A percentile compares a stretch with the other conserved stretches of the same genome.
Evolutionary conservation across 371 early-diverging fungal genomes (phyloP).

Genomic region (Rhizopus stolonifer): DNA sequence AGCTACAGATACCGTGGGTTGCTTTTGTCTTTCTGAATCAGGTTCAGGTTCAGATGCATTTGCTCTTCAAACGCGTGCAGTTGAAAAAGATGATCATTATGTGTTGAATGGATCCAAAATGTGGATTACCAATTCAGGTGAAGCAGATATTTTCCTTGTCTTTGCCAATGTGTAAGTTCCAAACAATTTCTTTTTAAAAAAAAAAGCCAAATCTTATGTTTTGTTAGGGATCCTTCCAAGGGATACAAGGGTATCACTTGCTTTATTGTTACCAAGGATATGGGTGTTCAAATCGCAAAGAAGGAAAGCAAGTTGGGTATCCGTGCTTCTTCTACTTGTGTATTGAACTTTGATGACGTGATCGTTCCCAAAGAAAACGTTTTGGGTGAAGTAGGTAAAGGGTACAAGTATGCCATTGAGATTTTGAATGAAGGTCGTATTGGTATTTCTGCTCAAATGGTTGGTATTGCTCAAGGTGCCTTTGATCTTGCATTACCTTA

Average conservation of each 20-base stretch:
- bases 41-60: constrained; percentile 96
- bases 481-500: constrained; percentile 79
- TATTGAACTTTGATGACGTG: constrained; percentile 91
- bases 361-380: constrained; percentile 86
- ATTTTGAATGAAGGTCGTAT: constrained; percentile 98
- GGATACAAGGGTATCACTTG: constrained; percentile 99
- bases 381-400: constrained; percentile 91
- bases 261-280: constrained; percentile 93
- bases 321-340: constrained; percentile 93
- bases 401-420: constrained; percentile 98
- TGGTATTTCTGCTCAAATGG: constrained; percentile 98
- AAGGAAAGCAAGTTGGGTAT: constrained; percentile 97
- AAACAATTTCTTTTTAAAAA: constrained; percentile 32
- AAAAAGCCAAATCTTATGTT: no score
- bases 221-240: constrained; percentile 81
- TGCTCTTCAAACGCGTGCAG: constrained; percentile 91
- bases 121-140: constrained; percentile 89
- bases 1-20: constrained; percentile 84
- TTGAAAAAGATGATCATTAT: constrained; percentile 89
- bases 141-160: constrained; percentile 95
- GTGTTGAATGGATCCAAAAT: constrained; percentile 91
- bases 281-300: constrained; percentile 94
- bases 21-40: constrained; percentile 94
- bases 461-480: constrained; percentile 96
- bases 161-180: constrained; percentile 87